Percentiles rank a stretch among this genome's conserved stretches.
Evolutionary conservation across 306 rosid genomes (phyloP).

Genomic region (Alnus glutinosa): DNA sequence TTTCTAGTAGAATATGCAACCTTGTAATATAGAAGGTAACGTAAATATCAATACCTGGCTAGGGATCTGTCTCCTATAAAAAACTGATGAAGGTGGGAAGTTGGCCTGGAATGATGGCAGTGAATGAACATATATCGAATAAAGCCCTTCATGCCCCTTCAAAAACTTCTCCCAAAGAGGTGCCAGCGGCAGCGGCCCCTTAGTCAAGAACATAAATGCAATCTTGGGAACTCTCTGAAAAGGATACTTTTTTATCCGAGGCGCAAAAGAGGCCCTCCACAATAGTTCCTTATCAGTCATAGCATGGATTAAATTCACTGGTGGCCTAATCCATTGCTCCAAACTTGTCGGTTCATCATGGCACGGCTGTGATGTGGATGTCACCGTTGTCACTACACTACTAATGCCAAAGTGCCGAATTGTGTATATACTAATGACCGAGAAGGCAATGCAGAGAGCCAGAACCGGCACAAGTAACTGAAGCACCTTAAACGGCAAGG

Average conservation of each 20-base stretch:
- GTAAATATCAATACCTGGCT: slow-evolving; percentile 66
- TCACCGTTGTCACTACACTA: slow-evolving; percentile 44
- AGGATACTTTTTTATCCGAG: slow-evolving; percentile 66
- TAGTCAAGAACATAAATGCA: slow-evolving; percentile 94
- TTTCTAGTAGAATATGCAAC: slow-evolving; percentile 18
- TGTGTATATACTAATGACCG: slow-evolving; percentile 64
- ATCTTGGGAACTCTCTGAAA: slow-evolving; percentile 77
- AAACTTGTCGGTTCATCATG: slow-evolving; percentile 51
- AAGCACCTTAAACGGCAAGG: slow-evolving; percentile 63
- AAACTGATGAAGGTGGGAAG: slow-evolving; percentile 59
- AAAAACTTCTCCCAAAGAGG: slow-evolving; percentile 97
- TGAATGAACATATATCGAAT: slow-evolving; percentile 80
- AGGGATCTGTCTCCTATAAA: slow-evolving; percentile 78
- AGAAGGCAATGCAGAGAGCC: slow-evolving; percentile 60
- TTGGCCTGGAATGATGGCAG: slow-evolving; percentile 67
- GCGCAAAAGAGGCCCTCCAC: slow-evolving; percentile 82
- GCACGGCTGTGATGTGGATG: slow-evolving; percentile 67
- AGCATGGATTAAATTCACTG: slow-evolving; percentile 56
- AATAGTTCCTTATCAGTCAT: slow-evolving; percentile 74
- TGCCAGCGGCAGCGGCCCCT: slow-evolving; percentile 88
- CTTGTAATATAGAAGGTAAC: slow-evolving; percentile 13
- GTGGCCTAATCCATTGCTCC: slow-evolving; percentile 67
- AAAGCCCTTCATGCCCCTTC: slow-evolving; percentile 60
- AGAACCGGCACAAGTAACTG: slow-evolving; percentile 62
- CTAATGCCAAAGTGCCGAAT: slow-evolving; percentile 74